Evolutionary conservation across 2,329 filamentous ascomycete species (phyloP).

Genomic region (Paracamarosporium sp.): DNA sequence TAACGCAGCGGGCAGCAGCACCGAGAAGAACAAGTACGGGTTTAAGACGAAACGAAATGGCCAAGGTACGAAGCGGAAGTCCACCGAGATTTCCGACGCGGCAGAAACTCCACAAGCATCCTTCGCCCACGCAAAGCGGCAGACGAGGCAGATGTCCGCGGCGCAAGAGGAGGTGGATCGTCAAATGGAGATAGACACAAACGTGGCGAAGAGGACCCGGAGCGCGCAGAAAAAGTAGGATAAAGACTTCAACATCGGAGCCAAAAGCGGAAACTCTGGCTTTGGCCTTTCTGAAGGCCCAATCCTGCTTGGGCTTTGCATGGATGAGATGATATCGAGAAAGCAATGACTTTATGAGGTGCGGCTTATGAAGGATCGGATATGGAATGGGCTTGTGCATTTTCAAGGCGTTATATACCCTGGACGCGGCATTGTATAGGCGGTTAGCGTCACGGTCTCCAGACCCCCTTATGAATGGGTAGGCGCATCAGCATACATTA

Average conservation of each 20-base stretch:
- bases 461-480: no score
- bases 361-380: neutral
- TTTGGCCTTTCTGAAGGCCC: no score
- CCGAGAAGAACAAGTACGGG: slow-evolving; percentile 9
- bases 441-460: neutral
- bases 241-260: no score
- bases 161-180: slow-evolving; percentile 2
- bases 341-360: neutral
- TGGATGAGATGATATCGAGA: no score
- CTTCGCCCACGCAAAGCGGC: neutral
- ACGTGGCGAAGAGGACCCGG: slow-evolving; percentile 20
- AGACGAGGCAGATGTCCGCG: slow-evolving; percentile 13
- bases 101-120: neutral
- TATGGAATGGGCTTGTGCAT: neutral
- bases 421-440: neutral
- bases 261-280: no score
- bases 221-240: slow-evolving; percentile 6
- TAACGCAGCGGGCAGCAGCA: neutral
- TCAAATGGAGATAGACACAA: slow-evolving; percentile 11
- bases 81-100: neutral
- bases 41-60: slow-evolving; percentile 9
- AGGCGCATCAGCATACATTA: neutral
- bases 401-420: slow-evolving; percentile 8
- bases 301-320: no score
- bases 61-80: neutral